Base-by-base conservation (phyloP, 805 yeast species). In the Wickerhamiella kurtzmanii region DNA sequence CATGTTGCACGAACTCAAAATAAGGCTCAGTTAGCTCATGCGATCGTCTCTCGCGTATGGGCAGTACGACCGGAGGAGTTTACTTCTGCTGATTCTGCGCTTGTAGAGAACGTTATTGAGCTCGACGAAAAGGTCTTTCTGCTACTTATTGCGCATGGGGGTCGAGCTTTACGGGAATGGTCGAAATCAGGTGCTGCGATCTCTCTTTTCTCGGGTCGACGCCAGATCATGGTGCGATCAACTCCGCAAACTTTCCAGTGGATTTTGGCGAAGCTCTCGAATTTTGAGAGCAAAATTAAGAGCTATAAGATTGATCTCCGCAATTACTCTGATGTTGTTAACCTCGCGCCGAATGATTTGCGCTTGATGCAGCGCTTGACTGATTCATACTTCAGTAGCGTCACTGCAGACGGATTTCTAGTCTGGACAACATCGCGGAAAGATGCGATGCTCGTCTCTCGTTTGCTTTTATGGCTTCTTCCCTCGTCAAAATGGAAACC, bases 171-270 rank as follows among this genome's bases (percentile, higher is more conserved):
- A 5, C 63, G 69, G 38, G 63, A 65, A 44, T 60, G 74, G 56
- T 61, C 69, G 18, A 56, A 68, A 43, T 61, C 66, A 1, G 77
- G 76, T 1, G 67, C 69, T 2, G 55, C 60, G 42, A 60, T 73
- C 35, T 51, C 60, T 3, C 63, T 72, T 35, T 63, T 62, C 37
- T 56, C 68, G 1, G 59, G 56, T 4, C 59, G 57, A 16, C 53
- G 50, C 22, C 62, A 59, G 32, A 60, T 74, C 17, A 50, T 61
- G 8, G 60, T 74, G 15, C 50, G 60, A n/a, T 72, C 75, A 5
- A 66, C 74, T 0, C 62, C 58, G 4, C 51, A 58, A 18, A 74
- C 73, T 35, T 61, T 68, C 35, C 61, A 64, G 21, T 73, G 70
- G 62, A 73, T 75, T 18, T 61, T 64, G 46, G 66, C 74, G 28